Conservation (phyloP, 208 protist species). For the Porcisia hertigi region DNA sequence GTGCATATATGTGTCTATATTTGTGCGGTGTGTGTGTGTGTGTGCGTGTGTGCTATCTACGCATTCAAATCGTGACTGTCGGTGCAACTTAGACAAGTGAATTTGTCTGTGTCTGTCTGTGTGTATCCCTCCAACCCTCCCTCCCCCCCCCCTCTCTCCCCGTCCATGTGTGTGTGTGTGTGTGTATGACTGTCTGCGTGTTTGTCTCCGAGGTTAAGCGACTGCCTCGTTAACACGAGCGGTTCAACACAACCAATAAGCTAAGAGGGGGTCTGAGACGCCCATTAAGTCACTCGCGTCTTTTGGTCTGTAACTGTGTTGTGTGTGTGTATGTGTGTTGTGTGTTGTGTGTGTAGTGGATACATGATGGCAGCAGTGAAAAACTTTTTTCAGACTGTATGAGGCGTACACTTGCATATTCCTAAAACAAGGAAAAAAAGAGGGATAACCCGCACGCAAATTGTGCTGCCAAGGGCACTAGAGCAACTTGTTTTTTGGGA, state of each 20-base stretch:
- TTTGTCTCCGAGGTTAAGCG: background rate
- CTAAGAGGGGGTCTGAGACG: background rate
- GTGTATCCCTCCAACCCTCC: background rate
- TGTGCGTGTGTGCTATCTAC: background rate
- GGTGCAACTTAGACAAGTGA: background rate
- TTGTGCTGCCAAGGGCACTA: too few species aligned
- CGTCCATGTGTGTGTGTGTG: background rate
- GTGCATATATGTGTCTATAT: background rate
- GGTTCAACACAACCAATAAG: background rate
- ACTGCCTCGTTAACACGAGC: background rate
- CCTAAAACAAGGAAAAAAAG: background rate
- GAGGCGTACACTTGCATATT: background rate
- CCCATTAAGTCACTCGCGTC: background rate
- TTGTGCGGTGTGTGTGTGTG: background rate
- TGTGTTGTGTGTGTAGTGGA: background rate
- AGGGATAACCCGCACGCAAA: background rate
- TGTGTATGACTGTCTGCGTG: background rate
- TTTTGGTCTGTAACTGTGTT: background rate
- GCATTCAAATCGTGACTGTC: background rate
- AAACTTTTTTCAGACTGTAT: background rate
- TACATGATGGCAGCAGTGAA: background rate
- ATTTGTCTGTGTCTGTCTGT: slow-evolving; percentile 8
- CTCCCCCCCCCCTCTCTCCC: background rate
- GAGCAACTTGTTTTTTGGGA: too few species aligned
- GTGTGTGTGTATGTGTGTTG: background rate